A percentile compares a stretch with the other conserved stretches of the same genome.
Evolutionary conservation across 2,329 filamentous ascomycete species (phyloP).

Genomic region (Coniochaeta sp.): DNA sequence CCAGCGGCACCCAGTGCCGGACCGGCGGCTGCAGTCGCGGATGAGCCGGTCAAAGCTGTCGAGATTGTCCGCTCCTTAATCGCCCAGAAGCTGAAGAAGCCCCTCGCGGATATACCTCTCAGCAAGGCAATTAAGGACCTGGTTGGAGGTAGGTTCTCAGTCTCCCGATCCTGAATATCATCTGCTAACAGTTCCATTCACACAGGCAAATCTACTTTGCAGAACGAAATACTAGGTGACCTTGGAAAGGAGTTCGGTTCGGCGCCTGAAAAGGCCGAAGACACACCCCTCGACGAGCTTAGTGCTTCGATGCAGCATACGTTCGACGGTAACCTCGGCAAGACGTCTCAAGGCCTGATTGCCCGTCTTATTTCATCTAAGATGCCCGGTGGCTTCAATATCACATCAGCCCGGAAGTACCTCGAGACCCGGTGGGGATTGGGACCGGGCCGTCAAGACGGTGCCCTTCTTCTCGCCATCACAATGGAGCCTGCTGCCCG

Average conservation of each 20-base stretch:
- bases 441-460: constrained; percentile 79
- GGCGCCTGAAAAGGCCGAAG: constrained; percentile 96
- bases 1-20: constrained; percentile 64
- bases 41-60: constrained; percentile 79
- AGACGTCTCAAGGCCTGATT: constrained; percentile 88
- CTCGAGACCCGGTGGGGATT: constrained; percentile 91
- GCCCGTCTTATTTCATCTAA: constrained; percentile 95
- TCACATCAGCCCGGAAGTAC: constrained; percentile 91
- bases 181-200: constrained; percentile 3
- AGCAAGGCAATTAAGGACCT: constrained; percentile 98
- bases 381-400: constrained; percentile 99
- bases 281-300: constrained; percentile 91
- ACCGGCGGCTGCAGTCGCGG: constrained; percentile 77
- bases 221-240: constrained; percentile 97
- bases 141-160: constrained; percentile 69
- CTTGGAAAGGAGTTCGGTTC: constrained; percentile 97
- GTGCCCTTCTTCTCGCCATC: constrained; percentile 77
- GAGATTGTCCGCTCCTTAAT: constrained; percentile 86
- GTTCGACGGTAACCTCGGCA: constrained; percentile 97
- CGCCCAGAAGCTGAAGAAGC: constrained; percentile 97
- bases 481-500: constrained; percentile 89
- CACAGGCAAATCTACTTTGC: constrained; percentile 90
- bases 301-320: constrained; percentile 93
- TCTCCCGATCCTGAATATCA: not conserved
- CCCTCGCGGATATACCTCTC: constrained; percentile 77